These are phyloP conservation scores for Pichia exigua DNA, from an alignment of 805 yeast species.

Conservation along the genomic window DNA sequence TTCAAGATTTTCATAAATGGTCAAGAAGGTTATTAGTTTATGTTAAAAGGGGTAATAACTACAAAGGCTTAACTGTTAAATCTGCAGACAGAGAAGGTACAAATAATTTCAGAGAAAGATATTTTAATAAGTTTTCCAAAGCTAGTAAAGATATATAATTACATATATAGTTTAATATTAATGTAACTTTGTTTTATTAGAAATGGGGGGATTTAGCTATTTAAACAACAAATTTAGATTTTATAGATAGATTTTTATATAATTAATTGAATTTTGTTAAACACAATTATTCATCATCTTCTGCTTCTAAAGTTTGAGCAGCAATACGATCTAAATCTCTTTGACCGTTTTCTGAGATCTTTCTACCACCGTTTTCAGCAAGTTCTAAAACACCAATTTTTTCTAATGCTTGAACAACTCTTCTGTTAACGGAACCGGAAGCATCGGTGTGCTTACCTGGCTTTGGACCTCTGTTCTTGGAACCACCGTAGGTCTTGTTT, in stretches of 20 bases:
- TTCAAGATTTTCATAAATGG: constrained; percentile 91
- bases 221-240: constrained; percentile 1
- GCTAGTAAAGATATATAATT: constrained; percentile 1
- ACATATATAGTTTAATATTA: background rate
- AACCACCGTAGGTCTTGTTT: constrained; percentile 99
- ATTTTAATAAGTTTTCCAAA: constrained; percentile 52
- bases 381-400: constrained; percentile 95
- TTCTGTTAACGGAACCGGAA: constrained; percentile 99
- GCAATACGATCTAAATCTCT: constrained; percentile 99
- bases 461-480: constrained; percentile 97
- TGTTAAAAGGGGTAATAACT: constrained; percentile 47
- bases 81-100: constrained; percentile 36
- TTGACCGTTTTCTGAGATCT: constrained; percentile 98
- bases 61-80: constrained; percentile 41
- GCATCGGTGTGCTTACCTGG: constrained; percentile 99
- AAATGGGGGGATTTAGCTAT: background rate
- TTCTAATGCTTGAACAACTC: constrained; percentile 95
- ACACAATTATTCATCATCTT: constrained; percentile 47
- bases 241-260: background rate
- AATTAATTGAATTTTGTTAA: background rate
- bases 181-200: background rate
- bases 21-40: constrained; percentile 80
- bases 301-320: constrained; percentile 94
- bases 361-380: constrained; percentile 98
- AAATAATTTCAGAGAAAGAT: constrained; percentile 67